Evolutionary conservation across 1,284 basidiomycete genomes (phyloP).

Genomic region (Retiboletus flavoniger): DNA sequence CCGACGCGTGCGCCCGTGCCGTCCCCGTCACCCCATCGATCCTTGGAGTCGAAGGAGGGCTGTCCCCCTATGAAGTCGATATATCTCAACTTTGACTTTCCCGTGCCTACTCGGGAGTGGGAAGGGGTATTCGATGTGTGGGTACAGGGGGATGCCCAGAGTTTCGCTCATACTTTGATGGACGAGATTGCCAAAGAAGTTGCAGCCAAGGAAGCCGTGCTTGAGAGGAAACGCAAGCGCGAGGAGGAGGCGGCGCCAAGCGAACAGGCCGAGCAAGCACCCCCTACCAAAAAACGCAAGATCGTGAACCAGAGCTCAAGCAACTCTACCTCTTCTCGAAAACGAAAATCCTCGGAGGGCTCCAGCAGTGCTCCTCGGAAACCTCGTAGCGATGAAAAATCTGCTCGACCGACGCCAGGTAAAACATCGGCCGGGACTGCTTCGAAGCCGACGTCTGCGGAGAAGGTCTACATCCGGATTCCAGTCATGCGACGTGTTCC

Average conservation of each 20-base stretch:
- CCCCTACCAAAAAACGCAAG: constrained; percentile 29
- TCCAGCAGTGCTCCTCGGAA: constrained; percentile 31
- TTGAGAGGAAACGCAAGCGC: constrained; percentile 51
- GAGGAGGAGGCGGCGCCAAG: constrained; percentile 38
- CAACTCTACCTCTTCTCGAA: constrained; percentile 22
- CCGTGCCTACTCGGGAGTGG: constrained; percentile 84
- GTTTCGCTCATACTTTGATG: constrained; percentile 61
- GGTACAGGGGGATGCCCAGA: constrained; percentile 87
- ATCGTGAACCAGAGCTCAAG: constrained; percentile 14
- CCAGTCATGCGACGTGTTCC: constrained; percentile 12
- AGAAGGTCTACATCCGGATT: constrained; percentile 31
- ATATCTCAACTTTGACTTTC: constrained; percentile 89
- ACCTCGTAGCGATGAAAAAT: constrained; percentile 25
- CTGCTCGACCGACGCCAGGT: constrained; percentile 16
- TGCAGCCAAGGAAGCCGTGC: constrained; percentile 48
- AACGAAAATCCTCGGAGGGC: constrained; percentile 28
- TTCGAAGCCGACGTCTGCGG: constrained; percentile 25
- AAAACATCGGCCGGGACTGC: constrained; percentile 15
- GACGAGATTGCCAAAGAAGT: constrained; percentile 55
- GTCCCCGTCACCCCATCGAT: constrained; percentile 42
- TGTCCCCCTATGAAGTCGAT: constrained; percentile 65
- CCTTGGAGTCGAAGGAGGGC: constrained; percentile 41
- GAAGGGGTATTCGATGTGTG: constrained; percentile 90
- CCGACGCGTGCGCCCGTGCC: constrained; percentile 36
- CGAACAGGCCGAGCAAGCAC: constrained; percentile 19